phyloP scores from a whole-genome alignment of 2,329 filamentous ascomycete species.

The Cyclaneusma minus region DNA sequence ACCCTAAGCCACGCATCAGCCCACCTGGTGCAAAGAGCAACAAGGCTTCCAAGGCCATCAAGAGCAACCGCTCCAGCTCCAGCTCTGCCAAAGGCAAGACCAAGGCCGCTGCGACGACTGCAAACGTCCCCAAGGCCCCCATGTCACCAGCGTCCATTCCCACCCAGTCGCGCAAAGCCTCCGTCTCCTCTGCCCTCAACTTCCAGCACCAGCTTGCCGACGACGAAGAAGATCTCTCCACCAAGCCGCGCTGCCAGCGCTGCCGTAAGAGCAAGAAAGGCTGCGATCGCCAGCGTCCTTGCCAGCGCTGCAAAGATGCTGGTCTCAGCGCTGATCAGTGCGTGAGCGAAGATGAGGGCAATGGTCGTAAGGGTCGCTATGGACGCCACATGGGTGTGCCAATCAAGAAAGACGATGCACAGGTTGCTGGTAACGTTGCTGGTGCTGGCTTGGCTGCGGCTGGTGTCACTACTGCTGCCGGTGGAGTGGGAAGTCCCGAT shows the following conservation, averaged over 20 bases:
- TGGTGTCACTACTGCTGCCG: not conserved
- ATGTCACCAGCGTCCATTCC: constrained; percentile 55
- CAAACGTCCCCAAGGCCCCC: constrained; percentile 20
- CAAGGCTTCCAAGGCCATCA: constrained; percentile 27
- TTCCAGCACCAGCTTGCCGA: constrained; percentile 44
- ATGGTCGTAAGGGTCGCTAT: constrained; percentile 90
- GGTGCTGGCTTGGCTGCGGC: constrained; percentile 15
- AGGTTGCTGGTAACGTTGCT: constrained; percentile 15
- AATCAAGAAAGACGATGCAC: constrained; percentile 40
- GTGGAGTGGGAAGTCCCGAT: constrained; percentile 23
- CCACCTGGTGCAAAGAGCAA: constrained; percentile 24
- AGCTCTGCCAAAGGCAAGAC: constrained; percentile 31
- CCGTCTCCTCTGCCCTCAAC: constrained; percentile 49
- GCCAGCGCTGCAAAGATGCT: constrained; percentile 88
- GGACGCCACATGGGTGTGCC: constrained; percentile 56
- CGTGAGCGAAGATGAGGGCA: constrained; percentile 94
- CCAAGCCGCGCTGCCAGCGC: constrained; percentile 91
- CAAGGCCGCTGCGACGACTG: constrained; percentile 26
- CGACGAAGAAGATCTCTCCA: constrained; percentile 82
- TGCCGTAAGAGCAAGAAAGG: constrained; percentile 99
- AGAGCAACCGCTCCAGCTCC: constrained; percentile 11
- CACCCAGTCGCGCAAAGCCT: constrained; percentile 58
- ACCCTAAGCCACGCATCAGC: constrained; percentile 25
- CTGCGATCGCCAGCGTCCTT: constrained; percentile 90
- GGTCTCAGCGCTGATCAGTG: constrained; percentile 87